phyloP scores from a whole-genome alignment of 768 basidiomycete genomes.

The Leccinum subgranulosum region DNA sequence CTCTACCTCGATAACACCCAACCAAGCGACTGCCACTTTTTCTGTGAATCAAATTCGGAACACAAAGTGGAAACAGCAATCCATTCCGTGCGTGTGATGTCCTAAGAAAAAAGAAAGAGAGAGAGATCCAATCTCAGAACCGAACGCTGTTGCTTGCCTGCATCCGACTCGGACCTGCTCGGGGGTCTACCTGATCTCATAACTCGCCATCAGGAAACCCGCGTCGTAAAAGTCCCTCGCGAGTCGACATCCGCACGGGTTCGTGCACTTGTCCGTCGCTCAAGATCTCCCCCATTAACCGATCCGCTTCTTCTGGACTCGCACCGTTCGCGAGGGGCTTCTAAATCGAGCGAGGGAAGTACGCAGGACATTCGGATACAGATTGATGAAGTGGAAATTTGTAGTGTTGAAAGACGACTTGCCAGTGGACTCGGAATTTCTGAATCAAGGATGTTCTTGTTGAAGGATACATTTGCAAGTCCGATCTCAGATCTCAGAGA shows the following conservation, averaged over 20 bases:
- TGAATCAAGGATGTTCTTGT: too few species aligned
- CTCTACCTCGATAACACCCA: slow-evolving; percentile 49
- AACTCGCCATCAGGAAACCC: slow-evolving; percentile 64
- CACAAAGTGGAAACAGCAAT: slow-evolving; percentile 52
- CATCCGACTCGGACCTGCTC: slow-evolving; percentile 12
- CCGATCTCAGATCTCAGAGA: too few species aligned
- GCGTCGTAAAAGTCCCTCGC: slow-evolving; percentile 53
- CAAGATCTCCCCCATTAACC: slow-evolving; percentile 56
- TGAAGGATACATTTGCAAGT: too few species aligned
- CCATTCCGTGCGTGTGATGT: slow-evolving; percentile 58
- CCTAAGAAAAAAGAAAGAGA: slow-evolving; percentile 34
- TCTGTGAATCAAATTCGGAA: slow-evolving; percentile 50
- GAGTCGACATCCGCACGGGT: slow-evolving; percentile 53
- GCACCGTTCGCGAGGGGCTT: slow-evolving; percentile 42
- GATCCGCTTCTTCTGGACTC: slow-evolving; percentile 40
- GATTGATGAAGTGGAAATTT: too few species aligned
- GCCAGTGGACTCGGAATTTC: too few species aligned
- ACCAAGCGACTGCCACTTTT: slow-evolving; percentile 53
- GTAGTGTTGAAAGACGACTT: too few species aligned
- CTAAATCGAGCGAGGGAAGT: slow-evolving; percentile 31
- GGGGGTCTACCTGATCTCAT: slow-evolving; percentile 41
- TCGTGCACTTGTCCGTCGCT: slow-evolving; percentile 65
- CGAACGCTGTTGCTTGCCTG: too few species aligned
- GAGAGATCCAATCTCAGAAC: too few species aligned
- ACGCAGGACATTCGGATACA: too few species aligned